A percentile compares a stretch with the other conserved stretches of the same genome.
phyloP scores from a whole-genome alignment of 2,329 filamentous ascomycete species.

The Exophiala xenobiotica region DNA sequence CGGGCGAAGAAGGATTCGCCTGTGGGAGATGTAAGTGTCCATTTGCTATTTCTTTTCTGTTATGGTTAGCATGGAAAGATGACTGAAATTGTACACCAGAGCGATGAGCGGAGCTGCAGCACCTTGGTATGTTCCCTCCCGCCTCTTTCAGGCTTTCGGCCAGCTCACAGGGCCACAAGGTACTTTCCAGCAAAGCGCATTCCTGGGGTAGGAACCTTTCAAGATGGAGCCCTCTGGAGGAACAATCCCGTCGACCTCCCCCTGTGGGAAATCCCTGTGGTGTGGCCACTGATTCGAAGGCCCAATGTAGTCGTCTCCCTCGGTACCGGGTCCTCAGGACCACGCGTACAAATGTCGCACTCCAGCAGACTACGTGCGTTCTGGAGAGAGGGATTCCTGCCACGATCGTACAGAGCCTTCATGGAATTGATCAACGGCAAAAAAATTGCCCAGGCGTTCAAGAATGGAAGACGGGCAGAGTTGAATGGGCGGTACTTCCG shows the following conservation, averaged over 20 bases:
- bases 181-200: constrained; percentile 29
- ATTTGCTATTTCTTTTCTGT: constrained; percentile 13
- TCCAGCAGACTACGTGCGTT: constrained; percentile 14
- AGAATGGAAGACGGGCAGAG: constrained; percentile 13
- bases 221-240: constrained; percentile 25
- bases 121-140: constrained; percentile 16
- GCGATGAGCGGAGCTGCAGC: constrained; percentile 27
- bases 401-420: constrained; percentile 23
- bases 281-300: constrained; percentile 21
- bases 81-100: constrained; percentile 21
- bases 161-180: constrained; percentile 12
- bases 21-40: constrained; percentile 26
- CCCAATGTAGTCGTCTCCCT: constrained; percentile 29
- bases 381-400: constrained; percentile 27
- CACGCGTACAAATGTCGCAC: constrained; percentile 15
- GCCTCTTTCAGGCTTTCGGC: constrained; percentile 1
- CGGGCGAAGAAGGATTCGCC: constrained; percentile 10
- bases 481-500: constrained; percentile 20
- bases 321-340: constrained; percentile 15
- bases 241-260: constrained; percentile 28
- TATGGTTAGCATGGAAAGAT: constrained; percentile 1
- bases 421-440: constrained; percentile 24
- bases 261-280: constrained; percentile 26
- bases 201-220: constrained; percentile 26
- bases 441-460: constrained; percentile 21